These are phyloP conservation scores for Suillus spraguei DNA, from an alignment of 768 basidiomycete genomes.

Conservation along the genomic window DNA sequence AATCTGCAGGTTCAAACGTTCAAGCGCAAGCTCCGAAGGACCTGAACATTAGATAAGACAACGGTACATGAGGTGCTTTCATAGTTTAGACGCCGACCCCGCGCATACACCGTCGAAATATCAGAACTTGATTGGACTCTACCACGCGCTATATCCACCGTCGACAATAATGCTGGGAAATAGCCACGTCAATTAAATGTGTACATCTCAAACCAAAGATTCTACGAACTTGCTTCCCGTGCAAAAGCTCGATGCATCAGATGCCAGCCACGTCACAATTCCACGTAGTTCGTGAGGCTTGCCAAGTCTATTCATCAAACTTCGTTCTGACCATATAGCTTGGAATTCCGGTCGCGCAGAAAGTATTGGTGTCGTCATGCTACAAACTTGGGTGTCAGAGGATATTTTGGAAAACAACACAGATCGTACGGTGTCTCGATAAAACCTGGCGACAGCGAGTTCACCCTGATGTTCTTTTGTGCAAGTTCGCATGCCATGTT, in stretches of 20 bases:
- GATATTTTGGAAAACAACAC: constrained; percentile 6
- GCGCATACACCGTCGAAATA: background rate
- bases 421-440: constrained; percentile 60
- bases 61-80: background rate
- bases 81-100: background rate
- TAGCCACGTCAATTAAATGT: background rate
- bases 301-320: constrained; percentile 67
- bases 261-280: constrained; percentile 64
- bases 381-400: constrained; percentile 22
- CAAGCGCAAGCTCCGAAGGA: background rate
- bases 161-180: constrained; percentile 12
- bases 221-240: constrained; percentile 74
- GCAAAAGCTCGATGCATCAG: constrained; percentile 68
- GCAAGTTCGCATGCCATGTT: constrained; percentile 78
- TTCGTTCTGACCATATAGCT: constrained; percentile 61
- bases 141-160: constrained; percentile 16
- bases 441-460: constrained; percentile 68
- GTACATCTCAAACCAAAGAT: background rate
- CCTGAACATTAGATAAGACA: background rate
- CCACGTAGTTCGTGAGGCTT: constrained; percentile 67
- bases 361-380: constrained; percentile 66
- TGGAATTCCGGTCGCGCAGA: constrained; percentile 58
- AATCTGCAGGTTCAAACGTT: background rate
- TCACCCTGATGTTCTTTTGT: constrained; percentile 61
- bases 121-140: background rate